These are phyloP conservation scores for Phytophthora boehmeriae DNA, from an alignment of 352 stramenopile genomes.

Conservation along the genomic window DNA sequence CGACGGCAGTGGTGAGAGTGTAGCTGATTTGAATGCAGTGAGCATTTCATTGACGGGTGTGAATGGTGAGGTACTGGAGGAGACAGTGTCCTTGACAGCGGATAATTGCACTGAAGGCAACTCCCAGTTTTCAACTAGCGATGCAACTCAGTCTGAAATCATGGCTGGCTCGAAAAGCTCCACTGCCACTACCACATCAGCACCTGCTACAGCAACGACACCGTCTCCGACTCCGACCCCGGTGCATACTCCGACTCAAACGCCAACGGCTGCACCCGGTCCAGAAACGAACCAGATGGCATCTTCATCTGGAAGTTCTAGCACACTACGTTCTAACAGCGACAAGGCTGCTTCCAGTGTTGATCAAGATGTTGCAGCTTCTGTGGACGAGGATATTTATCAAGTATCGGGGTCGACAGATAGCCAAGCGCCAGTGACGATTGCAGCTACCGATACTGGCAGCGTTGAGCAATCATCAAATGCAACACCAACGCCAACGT, in stretches of 20 bases:
- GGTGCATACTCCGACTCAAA: no score
- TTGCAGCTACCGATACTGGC: no score
- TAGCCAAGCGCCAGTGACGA: background rate
- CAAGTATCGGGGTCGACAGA: background rate
- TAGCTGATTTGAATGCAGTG: slow-evolving; percentile 39
- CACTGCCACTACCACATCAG: no score
- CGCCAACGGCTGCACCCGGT: background rate
- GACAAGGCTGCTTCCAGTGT: background rate
- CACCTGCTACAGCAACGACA: slow-evolving; percentile 8
- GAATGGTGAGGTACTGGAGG: slow-evolving; percentile 46
- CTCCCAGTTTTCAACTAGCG: slow-evolving; percentile 48
- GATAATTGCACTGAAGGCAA: slow-evolving; percentile 50
- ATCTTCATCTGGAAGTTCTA: background rate
- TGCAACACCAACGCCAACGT: background rate
- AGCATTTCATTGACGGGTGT: slow-evolving; percentile 40
- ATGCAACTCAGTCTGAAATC: slow-evolving; percentile 10
- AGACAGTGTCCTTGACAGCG: slow-evolving; percentile 49
- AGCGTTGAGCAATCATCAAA: background rate
- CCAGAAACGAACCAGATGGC: background rate
- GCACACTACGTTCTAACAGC: background rate
- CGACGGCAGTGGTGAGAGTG: slow-evolving; percentile 38
- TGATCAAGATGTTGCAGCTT: background rate
- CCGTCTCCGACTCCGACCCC: no score
- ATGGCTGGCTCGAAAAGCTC: no score
- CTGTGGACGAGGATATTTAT: background rate